Evolutionary conservation across 164 flowering plant species (phyloP), one percentile per base, ranked within the genome.

Genomic region (Hamamelis virginiana): DNA sequence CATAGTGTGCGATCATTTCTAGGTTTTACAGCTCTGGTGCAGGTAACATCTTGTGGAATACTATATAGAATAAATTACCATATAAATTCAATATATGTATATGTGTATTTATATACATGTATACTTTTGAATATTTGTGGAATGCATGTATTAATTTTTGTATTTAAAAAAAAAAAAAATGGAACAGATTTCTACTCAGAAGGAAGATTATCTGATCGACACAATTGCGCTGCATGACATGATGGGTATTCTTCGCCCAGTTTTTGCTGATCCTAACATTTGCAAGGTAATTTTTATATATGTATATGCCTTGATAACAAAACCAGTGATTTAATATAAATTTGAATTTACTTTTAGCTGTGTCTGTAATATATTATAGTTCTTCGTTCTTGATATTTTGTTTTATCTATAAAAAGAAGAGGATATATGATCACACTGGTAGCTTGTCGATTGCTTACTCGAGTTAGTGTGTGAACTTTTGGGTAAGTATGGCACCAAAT

Each of bases 221-320:
- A 79, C 96, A 1, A 88, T 95, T 41, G 87, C 92, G 47, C 75
- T 95, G 61, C 97, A 92, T 76, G 98, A 95, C 80, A 79, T 50
- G 41, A 83, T 95, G 90, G 77, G 79, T 51, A 73, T 87, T 74
- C 91, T 95, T 65, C 84, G 83, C 33, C 89, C 94, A 8, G 81
- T 88, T 73, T 92, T 95, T 73, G 82, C 92, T 10, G 69, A 95
- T 81, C 88, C 95, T 52, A 76, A 58, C 66, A 87, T 95, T 61
- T 87, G 91, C 76, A 95, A 95, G 97, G 98, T 91, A 74, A 13
- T 60, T n/a, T n/a, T n/a, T n/a, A n/a, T n/a, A n/a, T n/a, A n/a
- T n/a, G n/a, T n/a, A n/a, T n/a, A n/a, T n/a, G n/a, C n/a, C n/a
- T n/a, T n/a, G n/a, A 33, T 2, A 33, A 33, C 2, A 33, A 33